Conservation (phyloP, 495 filamentous ascomycete genomes). For the Pseudevernia furfuracea region DNA sequence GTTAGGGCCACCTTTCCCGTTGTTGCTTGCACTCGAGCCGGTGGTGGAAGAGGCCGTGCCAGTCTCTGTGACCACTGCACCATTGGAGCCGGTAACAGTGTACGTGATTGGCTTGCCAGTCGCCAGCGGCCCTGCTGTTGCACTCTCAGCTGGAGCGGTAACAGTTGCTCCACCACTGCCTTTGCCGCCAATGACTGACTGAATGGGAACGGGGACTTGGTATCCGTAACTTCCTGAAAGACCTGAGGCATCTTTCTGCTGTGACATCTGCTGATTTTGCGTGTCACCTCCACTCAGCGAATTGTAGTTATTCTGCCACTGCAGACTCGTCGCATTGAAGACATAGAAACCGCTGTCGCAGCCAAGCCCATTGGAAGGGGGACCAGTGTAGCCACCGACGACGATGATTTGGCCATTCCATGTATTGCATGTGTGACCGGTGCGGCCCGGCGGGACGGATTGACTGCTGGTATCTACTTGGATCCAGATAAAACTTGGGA, state of each 20-base stretch:
- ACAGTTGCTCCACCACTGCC: constrained; percentile 56
- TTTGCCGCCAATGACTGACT: constrained; percentile 56
- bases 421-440: constrained; percentile 61
- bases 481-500: constrained; percentile 69
- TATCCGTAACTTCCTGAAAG: constrained; percentile 56
- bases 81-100: constrained; percentile 54
- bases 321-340: constrained; percentile 53
- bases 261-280: constrained; percentile 39
- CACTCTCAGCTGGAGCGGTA: constrained; percentile 54
- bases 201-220: constrained; percentile 52
- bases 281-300: constrained; percentile 37
- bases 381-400: constrained; percentile 61
- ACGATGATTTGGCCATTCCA: constrained; percentile 66
- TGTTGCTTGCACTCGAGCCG: constrained; percentile 13
- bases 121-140: constrained; percentile 59
- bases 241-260: constrained; percentile 36
- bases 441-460: constrained; percentile 52
- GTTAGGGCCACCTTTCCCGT: constrained; percentile 33
- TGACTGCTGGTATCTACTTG: constrained; percentile 46
- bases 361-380: constrained; percentile 36
- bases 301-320: constrained; percentile 55
- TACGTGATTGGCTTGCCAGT: constrained; percentile 58
- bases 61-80: constrained; percentile 45
- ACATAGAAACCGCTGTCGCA: constrained; percentile 66
- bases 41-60: constrained; percentile 21